A percentile compares a stretch with the other conserved stretches of the same genome.
These are phyloP conservation scores for Globisporangium emineosum DNA, from an alignment of 352 stramenopile genomes.

Conservation along the genomic window DNA sequence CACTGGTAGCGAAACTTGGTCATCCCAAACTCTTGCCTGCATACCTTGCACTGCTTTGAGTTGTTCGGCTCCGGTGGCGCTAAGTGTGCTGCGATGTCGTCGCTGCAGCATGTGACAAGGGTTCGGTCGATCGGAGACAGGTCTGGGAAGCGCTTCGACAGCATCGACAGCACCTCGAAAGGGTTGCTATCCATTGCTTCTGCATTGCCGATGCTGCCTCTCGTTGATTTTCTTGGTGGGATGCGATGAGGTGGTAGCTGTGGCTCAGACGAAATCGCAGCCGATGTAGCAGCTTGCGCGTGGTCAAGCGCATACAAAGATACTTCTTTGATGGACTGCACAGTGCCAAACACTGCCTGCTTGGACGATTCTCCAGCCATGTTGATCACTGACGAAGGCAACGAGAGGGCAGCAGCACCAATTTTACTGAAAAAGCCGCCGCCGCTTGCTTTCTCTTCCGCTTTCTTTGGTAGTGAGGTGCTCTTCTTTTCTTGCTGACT, in stretches of 20 bases:
- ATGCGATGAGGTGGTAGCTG: constrained; percentile 25
- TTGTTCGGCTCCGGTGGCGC: constrained; percentile 60
- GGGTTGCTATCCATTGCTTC: constrained; percentile 23
- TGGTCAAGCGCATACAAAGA: constrained; percentile 75
- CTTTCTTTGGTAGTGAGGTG: constrained; percentile 14
- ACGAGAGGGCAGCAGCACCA: constrained; percentile 48
- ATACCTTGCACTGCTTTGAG: constrained; percentile 67
- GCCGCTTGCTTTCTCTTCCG: constrained; percentile 19
- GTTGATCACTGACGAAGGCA: constrained; percentile 64
- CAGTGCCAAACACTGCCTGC: constrained; percentile 59
- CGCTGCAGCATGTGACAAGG: constrained; percentile 67
- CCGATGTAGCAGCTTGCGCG: constrained; percentile 58
- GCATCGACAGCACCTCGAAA: constrained; percentile 54
- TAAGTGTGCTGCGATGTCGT: constrained; percentile 41
- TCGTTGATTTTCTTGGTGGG: constrained; percentile 1
- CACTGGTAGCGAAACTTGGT: constrained; percentile 85
- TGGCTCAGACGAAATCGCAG: constrained; percentile 52
- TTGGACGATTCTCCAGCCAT: constrained; percentile 62
- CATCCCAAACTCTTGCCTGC: constrained; percentile 69
- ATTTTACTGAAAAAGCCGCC: constrained; percentile 69
- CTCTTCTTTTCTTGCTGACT: background rate
- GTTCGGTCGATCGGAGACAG: constrained; percentile 66
- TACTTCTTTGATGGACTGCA: constrained; percentile 73
- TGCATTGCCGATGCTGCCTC: background rate
- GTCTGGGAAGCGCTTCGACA: constrained; percentile 76